Evolutionary conservation across 2,329 filamentous ascomycete species (phyloP), one percentile per base, ranked within the genome.

Genomic region (Aspergillus hiratsukae): DNA sequence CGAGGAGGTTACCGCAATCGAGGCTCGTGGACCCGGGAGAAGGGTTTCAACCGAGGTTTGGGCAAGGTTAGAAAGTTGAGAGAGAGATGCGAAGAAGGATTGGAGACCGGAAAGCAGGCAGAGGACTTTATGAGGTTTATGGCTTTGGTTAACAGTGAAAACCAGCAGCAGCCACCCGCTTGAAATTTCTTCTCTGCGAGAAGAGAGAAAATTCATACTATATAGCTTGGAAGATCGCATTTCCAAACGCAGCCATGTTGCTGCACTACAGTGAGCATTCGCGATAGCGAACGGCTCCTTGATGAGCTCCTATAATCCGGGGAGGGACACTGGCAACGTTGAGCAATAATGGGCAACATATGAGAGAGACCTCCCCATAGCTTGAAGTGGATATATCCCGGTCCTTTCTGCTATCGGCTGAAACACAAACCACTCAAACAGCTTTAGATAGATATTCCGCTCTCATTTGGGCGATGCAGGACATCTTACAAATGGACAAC

Each of bases 21-120:
- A 55, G 73, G 74, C 17, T 65, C 67, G 9, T 76, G 75, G 74
- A 76, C 72, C 5, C 61, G 68, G 10, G 75, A 76, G 59, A 77
- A 76, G 58, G 75, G 75, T 4, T 76, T 76, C 55, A 76, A 74
- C 27, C 69, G 74, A 19, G 75, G 73, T 2, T 52, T 76, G 37
- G 73, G 70, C 19, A 74, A 68, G 59, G 72, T 76, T 53, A 67
- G 69, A 46, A 72, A 72, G 54, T 65, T 68, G 53, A 70, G 74
- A 49, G 70, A 72, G 46, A 62, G 64, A 48, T 75, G 72, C 31
- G 74, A 76, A 50, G 68, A 67, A 37, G 72, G 70, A 8, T 51
- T 60, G 11, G 69, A 68, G 52, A 68, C 64, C 11, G 69, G 72
- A 11, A 54, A 61, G 48, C 58, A 60, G 35, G 72, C 69, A 7